Percentiles rank a stretch among this genome's conserved stretches.
Evolutionary conservation across 192 early-diverging fungal genomes (phyloP).

Genomic region (Entophlyctis helioformis): DNA sequence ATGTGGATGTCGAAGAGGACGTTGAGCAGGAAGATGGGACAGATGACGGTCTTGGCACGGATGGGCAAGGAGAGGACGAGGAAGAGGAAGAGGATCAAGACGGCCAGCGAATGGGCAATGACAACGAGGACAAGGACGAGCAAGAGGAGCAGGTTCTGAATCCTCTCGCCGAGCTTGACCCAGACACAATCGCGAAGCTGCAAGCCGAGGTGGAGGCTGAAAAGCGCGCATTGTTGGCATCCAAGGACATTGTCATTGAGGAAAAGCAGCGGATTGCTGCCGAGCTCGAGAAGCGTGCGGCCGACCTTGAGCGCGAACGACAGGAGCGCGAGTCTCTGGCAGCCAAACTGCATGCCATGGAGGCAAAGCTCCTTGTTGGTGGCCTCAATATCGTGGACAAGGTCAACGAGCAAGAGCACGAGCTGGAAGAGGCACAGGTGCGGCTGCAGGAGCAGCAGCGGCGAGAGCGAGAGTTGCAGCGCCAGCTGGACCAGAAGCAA

Average conservation of each 20-base stretch:
- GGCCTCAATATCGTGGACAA: constrained; percentile 43
- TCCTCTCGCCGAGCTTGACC: constrained; percentile 29
- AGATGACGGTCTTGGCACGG: no score
- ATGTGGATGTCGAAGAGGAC: no score
- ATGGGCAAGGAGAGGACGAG: constrained; percentile 9
- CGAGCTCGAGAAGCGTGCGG: constrained; percentile 36
- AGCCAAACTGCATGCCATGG: constrained; percentile 29
- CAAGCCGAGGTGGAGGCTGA: constrained; percentile 47
- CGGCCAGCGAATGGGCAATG: constrained; percentile 11
- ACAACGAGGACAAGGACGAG: constrained; percentile 10
- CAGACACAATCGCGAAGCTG: constrained; percentile 32
- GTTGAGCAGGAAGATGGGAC: no score
- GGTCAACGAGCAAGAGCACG: constrained; percentile 34
- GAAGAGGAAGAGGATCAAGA: constrained; percentile 11
- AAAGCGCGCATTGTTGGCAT: constrained; percentile 30
- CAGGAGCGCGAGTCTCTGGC: constrained; percentile 28
- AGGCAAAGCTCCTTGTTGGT: constrained; percentile 45
- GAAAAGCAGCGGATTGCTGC: constrained; percentile 39
- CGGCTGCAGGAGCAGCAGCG: constrained; percentile 28
- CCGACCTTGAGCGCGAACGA: constrained; percentile 36
- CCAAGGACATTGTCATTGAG: constrained; percentile 43
- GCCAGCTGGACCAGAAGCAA: constrained; percentile 35
- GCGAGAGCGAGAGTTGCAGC: constrained; percentile 32
- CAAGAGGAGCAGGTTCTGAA: constrained; percentile 12
- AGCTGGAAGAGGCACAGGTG: constrained; percentile 28